A percentile compares a stretch with the other conserved stretches of the same genome.
Evolutionary conservation across 2,329 filamentous ascomycete species (phyloP).

Genomic region (Kalaharituber pfeilii): DNA sequence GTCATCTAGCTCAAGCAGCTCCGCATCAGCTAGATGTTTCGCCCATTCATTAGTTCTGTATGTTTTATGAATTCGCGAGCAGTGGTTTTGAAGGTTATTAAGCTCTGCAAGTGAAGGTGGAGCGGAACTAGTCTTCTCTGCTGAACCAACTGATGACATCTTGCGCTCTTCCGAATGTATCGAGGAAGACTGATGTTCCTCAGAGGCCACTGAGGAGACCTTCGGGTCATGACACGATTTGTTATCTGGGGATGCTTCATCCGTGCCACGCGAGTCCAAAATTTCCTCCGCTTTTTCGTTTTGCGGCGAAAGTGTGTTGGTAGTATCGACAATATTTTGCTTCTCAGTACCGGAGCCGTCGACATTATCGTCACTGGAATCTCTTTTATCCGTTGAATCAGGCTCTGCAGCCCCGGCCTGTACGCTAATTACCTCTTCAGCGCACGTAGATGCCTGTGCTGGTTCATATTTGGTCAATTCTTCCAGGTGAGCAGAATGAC

Average conservation of each 20-base stretch:
- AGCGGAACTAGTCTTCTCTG: slow-evolving; percentile 16
- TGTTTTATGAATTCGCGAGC: slow-evolving; percentile 49
- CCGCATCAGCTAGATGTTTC: slow-evolving; percentile 66
- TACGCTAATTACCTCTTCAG: not conserved
- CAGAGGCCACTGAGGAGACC: not conserved
- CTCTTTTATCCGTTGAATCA: not conserved
- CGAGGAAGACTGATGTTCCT: slow-evolving; percentile 4
- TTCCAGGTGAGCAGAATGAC: not conserved
- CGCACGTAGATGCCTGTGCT: not conserved
- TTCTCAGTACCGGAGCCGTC: not conserved
- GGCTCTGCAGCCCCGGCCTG: not conserved
- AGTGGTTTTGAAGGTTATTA: slow-evolving; percentile 7
- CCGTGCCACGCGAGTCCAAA: not conserved
- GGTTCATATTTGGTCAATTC: not conserved
- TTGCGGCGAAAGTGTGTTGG: not conserved
- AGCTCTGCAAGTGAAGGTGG: slow-evolving; percentile 4
- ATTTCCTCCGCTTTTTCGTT: not conserved
- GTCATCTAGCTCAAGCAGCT: slow-evolving; percentile 49
- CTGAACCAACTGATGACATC: slow-evolving; percentile 22
- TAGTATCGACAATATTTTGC: not conserved
- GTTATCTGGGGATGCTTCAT: not conserved
- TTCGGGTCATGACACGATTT: not conserved
- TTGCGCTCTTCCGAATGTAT: slow-evolving; percentile 23
- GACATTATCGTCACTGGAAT: not conserved
- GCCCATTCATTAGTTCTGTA: slow-evolving; percentile 95